Evolutionary conservation across 2,329 filamentous ascomycete genomes (phyloP).

Genomic region (Diaporthe helianthi): DNA sequence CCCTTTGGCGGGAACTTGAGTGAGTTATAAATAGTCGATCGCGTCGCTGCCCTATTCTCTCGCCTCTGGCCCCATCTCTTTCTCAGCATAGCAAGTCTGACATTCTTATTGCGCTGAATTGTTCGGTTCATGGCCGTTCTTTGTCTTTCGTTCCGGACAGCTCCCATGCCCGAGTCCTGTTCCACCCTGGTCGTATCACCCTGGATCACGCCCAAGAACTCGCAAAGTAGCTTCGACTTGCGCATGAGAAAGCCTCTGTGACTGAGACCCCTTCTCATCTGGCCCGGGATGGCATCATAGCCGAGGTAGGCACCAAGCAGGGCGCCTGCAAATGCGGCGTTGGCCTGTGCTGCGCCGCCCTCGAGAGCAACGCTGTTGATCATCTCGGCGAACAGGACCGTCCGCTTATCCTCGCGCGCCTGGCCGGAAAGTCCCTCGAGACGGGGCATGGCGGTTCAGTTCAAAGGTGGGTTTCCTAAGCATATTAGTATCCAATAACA

Average conservation of each 20-base stretch:
- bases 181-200: neutral
- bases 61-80: neutral
- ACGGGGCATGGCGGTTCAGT: neutral
- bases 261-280: neutral
- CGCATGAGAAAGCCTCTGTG: neutral
- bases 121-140: neutral
- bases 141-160: neutral
- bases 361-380: neutral
- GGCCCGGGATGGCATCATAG: neutral
- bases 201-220: neutral
- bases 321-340: conserved; percentile 14
- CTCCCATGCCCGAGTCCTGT: neutral
- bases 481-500: too few species aligned
- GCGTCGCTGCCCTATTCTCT: neutral
- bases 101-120: too few species aligned
- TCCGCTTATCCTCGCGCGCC: neutral
- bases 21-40: too few species aligned
- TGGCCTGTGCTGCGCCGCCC: conserved; percentile 13
- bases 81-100: neutral
- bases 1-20: neutral
- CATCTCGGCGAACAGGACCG: neutral
- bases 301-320: conserved; percentile 18
- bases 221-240: neutral
- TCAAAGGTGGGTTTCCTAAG: too few species aligned
- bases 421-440: neutral